These are phyloP conservation scores for Penicillium fimorum DNA, from an alignment of 495 filamentous ascomycete species.

Conservation along the genomic window DNA sequence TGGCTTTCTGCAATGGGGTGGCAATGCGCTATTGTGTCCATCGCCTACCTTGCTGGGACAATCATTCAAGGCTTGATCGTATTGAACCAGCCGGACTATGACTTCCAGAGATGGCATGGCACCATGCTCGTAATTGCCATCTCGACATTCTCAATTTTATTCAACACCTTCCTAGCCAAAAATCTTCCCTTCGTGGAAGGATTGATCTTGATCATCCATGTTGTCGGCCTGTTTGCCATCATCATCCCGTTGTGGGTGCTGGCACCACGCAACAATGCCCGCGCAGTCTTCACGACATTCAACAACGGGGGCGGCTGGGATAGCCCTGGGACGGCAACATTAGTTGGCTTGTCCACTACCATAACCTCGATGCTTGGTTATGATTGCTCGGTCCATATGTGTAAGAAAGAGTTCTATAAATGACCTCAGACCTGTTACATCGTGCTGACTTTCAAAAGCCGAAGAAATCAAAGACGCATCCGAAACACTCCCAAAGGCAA, in stretches of 20 bases:
- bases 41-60: conserved; percentile 54
- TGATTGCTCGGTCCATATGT: conserved; percentile 59
- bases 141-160: conserved; percentile 47
- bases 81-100: conserved; percentile 47
- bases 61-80: conserved; percentile 60
- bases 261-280: conserved; percentile 42
- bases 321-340: conserved; percentile 49
- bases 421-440: not conserved
- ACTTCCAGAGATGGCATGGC: conserved; percentile 56
- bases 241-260: conserved; percentile 58
- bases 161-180: conserved; percentile 56
- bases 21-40: conserved; percentile 55
- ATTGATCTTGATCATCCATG: conserved; percentile 58
- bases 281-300: conserved; percentile 53
- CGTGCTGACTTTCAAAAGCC: conserved; percentile 29
- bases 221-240: conserved; percentile 60
- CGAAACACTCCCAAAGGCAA: conserved; percentile 53
- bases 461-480: conserved; percentile 60
- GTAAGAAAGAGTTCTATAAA: conserved; percentile 24
- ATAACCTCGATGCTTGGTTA: conserved; percentile 54
- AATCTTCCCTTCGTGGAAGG: conserved; percentile 57
- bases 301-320: conserved; percentile 56
- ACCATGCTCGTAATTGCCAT: conserved; percentile 57
- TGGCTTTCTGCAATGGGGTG: conserved; percentile 63
- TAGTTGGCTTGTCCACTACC: conserved; percentile 55